A percentile compares a stretch with the other conserved stretches of the same genome.
Evolutionary conservation across 2,329 filamentous ascomycete genomes (phyloP).

Genomic region (Massarina eburnea): DNA sequence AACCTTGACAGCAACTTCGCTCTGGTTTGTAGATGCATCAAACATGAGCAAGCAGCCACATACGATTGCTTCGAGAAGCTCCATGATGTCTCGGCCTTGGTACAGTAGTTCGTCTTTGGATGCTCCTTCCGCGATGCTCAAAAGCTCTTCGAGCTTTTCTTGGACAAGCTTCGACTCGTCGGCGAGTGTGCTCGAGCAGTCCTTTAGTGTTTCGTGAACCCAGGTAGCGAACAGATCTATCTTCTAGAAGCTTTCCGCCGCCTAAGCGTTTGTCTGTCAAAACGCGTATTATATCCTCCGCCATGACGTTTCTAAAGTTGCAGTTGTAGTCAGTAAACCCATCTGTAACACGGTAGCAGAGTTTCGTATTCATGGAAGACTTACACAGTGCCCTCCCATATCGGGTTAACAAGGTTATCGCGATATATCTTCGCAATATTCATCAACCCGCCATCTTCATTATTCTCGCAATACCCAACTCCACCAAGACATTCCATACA

Average conservation of each 20-base stretch:
- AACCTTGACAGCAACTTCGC: slow-evolving; percentile 36
- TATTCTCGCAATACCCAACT: slow-evolving; percentile 65
- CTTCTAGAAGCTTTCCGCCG: slow-evolving; percentile 21
- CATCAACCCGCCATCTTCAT: slow-evolving; percentile 57
- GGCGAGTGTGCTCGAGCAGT: slow-evolving; percentile 9
- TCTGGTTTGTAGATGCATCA: slow-evolving; percentile 40
- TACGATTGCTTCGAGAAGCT: slow-evolving; percentile 39
- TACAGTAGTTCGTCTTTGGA: slow-evolving; percentile 28
- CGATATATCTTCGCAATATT: slow-evolving; percentile 69
- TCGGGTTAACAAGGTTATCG: slow-evolving; percentile 64
- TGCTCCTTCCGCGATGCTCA: slow-evolving; percentile 5
- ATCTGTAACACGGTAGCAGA: too few relatives aligned
- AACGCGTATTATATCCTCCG: slow-evolving; percentile 53
- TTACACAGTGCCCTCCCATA: slow-evolving; percentile 75
- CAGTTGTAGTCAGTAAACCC: too few relatives aligned
- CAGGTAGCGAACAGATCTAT: slow-evolving; percentile 22
- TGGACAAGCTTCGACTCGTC: slow-evolving; percentile 13
- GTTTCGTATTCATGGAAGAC: too few relatives aligned
- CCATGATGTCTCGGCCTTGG: slow-evolving; percentile 26
- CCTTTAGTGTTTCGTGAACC: slow-evolving; percentile 12
- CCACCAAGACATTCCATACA: slow-evolving; percentile 67
- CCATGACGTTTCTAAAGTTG: slow-evolving; percentile 72
- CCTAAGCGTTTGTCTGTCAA: slow-evolving; percentile 38
- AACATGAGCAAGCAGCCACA: slow-evolving; percentile 39
- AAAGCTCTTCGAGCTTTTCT: slow-evolving; percentile 12